A percentile compares a stretch with the other conserved stretches of the same genome.
Evolutionary conservation across 768 basidiomycete species (phyloP).

Genomic region (Coprinopsis sp.): DNA sequence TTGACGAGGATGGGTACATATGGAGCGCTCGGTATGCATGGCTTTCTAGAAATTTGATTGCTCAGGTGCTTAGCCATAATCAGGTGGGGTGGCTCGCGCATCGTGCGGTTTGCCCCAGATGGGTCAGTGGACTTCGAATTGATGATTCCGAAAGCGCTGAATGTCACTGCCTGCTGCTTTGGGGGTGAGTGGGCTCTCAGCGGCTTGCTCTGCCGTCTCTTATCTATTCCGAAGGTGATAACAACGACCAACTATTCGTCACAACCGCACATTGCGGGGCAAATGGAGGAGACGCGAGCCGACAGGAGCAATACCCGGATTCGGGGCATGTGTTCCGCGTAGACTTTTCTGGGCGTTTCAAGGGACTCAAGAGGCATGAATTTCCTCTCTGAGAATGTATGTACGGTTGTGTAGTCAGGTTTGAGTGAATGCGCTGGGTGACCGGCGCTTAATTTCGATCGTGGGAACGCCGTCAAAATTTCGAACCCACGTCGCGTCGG

Average conservation of each 20-base stretch:
- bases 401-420: not conserved
- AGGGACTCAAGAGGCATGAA: constrained; percentile 30
- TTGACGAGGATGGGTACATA: constrained; percentile 57
- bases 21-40: constrained; percentile 54
- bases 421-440: not conserved
- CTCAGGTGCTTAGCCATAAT: constrained; percentile 8
- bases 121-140: constrained; percentile 55
- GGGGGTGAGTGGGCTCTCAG: constrained; percentile 40
- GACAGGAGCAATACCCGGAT: constrained; percentile 47
- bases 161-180: constrained; percentile 66
- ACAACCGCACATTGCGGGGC: constrained; percentile 61
- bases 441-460: not conserved
- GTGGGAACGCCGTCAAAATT: constrained; percentile 6
- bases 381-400: constrained; percentile 29
- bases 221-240: constrained; percentile 37
- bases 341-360: constrained; percentile 40
- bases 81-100: constrained; percentile 63
- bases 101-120: constrained; percentile 50
- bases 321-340: constrained; percentile 53
- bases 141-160: constrained; percentile 54
- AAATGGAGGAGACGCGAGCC: constrained; percentile 45
- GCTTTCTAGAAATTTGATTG: not conserved
- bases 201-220: constrained; percentile 4
- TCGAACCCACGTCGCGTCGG: not conserved
- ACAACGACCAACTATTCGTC: constrained; percentile 60